phyloP scores from a whole-genome alignment of 2,329 filamentous ascomycete species.

The Sclerotinia trifoliorum region DNA sequence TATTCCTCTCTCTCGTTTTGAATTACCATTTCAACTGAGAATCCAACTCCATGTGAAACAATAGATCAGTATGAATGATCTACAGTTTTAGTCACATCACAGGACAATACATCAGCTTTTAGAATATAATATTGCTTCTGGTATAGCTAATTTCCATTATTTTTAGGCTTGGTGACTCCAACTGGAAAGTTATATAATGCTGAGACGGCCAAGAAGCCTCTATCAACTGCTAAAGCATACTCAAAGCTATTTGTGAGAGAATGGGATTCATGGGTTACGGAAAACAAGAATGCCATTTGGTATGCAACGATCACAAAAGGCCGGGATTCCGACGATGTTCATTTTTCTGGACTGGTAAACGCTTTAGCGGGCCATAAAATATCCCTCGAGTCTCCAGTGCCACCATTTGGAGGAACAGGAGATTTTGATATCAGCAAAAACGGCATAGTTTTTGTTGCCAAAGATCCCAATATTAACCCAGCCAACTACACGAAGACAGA shows the following conservation, averaged over 20 bases:
- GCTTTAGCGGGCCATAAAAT: slow-evolving; percentile 50
- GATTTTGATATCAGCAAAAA: slow-evolving; percentile 72
- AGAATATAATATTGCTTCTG: not conserved
- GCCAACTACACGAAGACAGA: slow-evolving; percentile 79
- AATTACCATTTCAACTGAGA: not conserved
- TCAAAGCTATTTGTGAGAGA: slow-evolving; percentile 74
- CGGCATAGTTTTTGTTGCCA: slow-evolving; percentile 72
- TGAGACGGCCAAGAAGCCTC: slow-evolving; percentile 56
- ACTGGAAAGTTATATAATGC: slow-evolving; percentile 69
- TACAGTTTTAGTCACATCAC: not conserved
- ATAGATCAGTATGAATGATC: not conserved
- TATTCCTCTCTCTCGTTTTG: not conserved
- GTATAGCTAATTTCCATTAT: not conserved
- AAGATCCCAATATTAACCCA: slow-evolving; percentile 68
- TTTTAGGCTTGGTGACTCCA: slow-evolving; percentile 59
- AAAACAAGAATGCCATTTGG: slow-evolving; percentile 71
- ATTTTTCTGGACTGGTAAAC: slow-evolving; percentile 55
- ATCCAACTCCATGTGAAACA: not conserved
- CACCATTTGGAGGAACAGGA: slow-evolving; percentile 74
- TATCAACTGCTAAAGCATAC: slow-evolving; percentile 69
- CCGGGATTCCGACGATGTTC: slow-evolving; percentile 29
- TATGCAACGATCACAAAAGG: slow-evolving; percentile 58
- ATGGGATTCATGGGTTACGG: slow-evolving; percentile 74
- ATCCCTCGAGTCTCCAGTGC: slow-evolving; percentile 64
- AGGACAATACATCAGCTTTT: too few species aligned